Percentiles rank a stretch among this genome's conserved stretches.
Conservation (phyloP, 768 basidiomycete genomes). For the Tephrocybe sp. region DNA sequence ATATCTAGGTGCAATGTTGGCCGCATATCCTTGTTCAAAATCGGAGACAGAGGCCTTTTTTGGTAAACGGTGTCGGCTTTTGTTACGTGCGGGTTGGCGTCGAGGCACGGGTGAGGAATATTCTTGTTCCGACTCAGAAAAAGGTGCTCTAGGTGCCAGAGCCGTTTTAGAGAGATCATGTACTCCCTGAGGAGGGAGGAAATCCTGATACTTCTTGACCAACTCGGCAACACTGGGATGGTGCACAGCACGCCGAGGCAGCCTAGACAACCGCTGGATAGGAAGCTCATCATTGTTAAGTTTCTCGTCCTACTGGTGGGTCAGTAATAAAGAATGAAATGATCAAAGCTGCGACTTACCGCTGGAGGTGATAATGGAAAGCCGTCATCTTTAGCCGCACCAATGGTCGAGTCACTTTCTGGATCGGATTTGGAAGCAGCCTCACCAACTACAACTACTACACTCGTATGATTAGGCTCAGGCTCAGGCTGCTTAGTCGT, state of each 20-base stretch:
- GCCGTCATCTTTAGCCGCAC: constrained; percentile 43
- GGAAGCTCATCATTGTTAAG: constrained; percentile 22
- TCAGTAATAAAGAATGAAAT: background rate
- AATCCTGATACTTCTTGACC: constrained; percentile 80
- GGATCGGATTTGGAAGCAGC: constrained; percentile 50
- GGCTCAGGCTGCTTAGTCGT: background rate
- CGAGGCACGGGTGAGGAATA: constrained; percentile 37
- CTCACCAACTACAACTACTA: constrained; percentile 11
- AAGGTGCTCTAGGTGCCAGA: constrained; percentile 52
- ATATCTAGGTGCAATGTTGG: constrained; percentile 84
- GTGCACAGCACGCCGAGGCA: constrained; percentile 59
- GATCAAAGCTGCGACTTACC: constrained; percentile 25
- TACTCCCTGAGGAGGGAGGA: constrained; percentile 69
- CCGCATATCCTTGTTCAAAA: constrained; percentile 89
- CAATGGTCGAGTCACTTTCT: constrained; percentile 87
- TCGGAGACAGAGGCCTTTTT: constrained; percentile 74
- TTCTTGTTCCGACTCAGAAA: constrained; percentile 86
- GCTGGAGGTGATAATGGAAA: constrained; percentile 16
- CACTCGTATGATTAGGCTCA: too few species aligned
- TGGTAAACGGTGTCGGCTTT: constrained; percentile 49
- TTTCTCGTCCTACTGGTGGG: constrained; percentile 25
- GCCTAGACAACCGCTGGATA: constrained; percentile 47
- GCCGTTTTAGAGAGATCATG: constrained; percentile 74
- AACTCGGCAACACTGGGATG: constrained; percentile 81
- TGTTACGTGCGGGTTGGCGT: constrained; percentile 43